phyloP scores from a whole-genome alignment of 176 grass and related monocot genomes.

The Dactylis glomerata region DNA sequence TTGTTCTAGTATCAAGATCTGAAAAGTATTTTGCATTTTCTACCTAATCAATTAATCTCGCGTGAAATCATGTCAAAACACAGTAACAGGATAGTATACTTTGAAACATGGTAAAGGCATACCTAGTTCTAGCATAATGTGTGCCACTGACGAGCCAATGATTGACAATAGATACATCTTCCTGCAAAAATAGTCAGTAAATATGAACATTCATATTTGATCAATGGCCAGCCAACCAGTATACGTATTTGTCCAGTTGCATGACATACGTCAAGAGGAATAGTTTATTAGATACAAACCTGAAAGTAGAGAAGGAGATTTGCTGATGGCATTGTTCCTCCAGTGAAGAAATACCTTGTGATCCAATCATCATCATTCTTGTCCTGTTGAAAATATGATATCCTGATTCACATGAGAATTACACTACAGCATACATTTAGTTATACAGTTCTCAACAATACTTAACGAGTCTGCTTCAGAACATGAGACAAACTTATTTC shows the following conservation, averaged over 20 bases:
- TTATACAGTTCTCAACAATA: not conserved
- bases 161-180: constrained; percentile 69
- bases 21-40: not conserved
- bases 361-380: constrained; percentile 99
- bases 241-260: not conserved
- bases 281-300: constrained; percentile 29
- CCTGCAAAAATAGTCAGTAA: constrained; percentile 39
- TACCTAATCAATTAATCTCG: not conserved
- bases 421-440: not conserved
- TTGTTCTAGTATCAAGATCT: not conserved
- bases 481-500: not conserved
- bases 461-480: not conserved
- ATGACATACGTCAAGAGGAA: not conserved
- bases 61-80: not conserved
- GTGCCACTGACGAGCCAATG: constrained; percentile 90
- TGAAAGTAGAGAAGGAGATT: constrained; percentile 97
- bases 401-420: not conserved
- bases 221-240: not conserved
- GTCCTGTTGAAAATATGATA: constrained; percentile 50
- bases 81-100: not conserved
- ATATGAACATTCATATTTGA: not conserved
- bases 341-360: constrained; percentile 94
- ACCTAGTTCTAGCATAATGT: constrained; percentile 90
- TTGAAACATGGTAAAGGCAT: constrained; percentile 18
- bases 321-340: constrained; percentile 92